These are phyloP conservation scores for Aspergillus cejpii DNA, from an alignment of 2,329 filamentous ascomycete species.

Conservation along the genomic window DNA sequence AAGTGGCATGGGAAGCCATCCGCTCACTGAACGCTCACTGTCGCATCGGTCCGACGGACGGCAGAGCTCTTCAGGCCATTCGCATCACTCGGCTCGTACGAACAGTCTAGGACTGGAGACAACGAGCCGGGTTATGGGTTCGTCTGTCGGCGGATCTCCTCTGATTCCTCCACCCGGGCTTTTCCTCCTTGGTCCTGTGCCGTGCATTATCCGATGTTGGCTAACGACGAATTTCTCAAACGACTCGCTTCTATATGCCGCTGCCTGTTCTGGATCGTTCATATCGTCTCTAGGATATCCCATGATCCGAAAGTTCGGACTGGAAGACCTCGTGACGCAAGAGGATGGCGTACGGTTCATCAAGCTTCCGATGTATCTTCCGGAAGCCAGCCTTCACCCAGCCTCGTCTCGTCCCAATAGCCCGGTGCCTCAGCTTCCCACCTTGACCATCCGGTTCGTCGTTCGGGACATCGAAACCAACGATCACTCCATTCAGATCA, in stretches of 20 bases:
- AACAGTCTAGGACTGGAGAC: slow-evolving; percentile 79
- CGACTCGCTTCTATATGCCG: slow-evolving; percentile 80
- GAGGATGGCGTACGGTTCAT: slow-evolving; percentile 62
- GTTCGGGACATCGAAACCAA: slow-evolving; percentile 52
- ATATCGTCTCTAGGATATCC: slow-evolving; percentile 73
- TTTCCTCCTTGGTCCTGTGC: slow-evolving; percentile 79
- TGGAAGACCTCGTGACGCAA: slow-evolving; percentile 60
- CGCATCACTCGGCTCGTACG: slow-evolving; percentile 65
- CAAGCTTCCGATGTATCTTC: slow-evolving; percentile 76
- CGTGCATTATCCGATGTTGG: slow-evolving; percentile 94
- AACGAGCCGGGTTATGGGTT: slow-evolving; percentile 57
- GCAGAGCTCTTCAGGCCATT: slow-evolving; percentile 87
- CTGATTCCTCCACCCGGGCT: slow-evolving; percentile 75
- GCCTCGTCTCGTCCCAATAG: slow-evolving; percentile 66
- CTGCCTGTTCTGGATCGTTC: slow-evolving; percentile 85
- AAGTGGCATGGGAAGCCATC: slow-evolving; percentile 69
- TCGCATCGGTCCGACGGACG: slow-evolving; percentile 95
- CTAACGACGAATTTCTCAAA: slow-evolving; percentile 85
- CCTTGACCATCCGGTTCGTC: slow-evolving; percentile 71
- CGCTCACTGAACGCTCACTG: slow-evolving; percentile 80
- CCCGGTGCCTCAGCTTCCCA: slow-evolving; percentile 71
- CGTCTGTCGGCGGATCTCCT: slow-evolving; percentile 61
- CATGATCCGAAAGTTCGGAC: slow-evolving; percentile 66
- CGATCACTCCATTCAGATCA: slow-evolving; percentile 65
- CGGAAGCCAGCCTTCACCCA: slow-evolving; percentile 74